Evolutionary conservation across 1,284 basidiomycete genomes (phyloP), one percentile per base, ranked within the genome.

Genomic region (Malassezia cuniculi): DNA sequence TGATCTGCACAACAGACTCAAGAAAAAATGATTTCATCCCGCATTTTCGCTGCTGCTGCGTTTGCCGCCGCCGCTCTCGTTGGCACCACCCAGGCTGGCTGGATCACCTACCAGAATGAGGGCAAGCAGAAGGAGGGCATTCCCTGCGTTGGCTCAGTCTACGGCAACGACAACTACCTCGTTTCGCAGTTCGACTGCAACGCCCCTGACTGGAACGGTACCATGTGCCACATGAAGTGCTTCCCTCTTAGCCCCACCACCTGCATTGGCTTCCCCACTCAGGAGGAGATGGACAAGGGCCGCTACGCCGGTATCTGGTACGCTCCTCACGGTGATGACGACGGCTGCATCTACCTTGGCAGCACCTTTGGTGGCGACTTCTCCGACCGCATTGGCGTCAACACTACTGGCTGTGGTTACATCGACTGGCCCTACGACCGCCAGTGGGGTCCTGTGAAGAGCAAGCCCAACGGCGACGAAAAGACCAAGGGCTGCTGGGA

Each of bases 21-120:
- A n/a, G n/a, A n/a, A n/a, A n/a, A n/a, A n/a, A n/a, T n/a, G n/a
- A n/a, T n/a, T n/a, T n/a, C n/a, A n/a, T n/a, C n/a, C n/a, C n/a
- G n/a, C n/a, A n/a, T n/a, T n/a, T n/a, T n/a, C n/a, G n/a, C n/a
- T n/a, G n/a, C n/a, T n/a, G n/a, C n/a, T n/a, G n/a, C n/a, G n/a
- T n/a, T n/a, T 10, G 28, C 21, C 15, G 29, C 11, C 5, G 11
- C 28, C 7, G 29, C 29, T 17, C 30, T 37, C 18, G 22, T 18
- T 2, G 15, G 9, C 5, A 20, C 17, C 11, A 28, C n/a, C 27
- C 24, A 26, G 12, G 40, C 34, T 6, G 40, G 40, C 10, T 42
- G 40, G 40, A 42, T 42, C 30, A 42, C 40, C 3, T 42, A 32
- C 25, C 25, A 36, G 20, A 42, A 42, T 25, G 40, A 42, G 14